phyloP scores from a whole-genome alignment of 23 red algal species.

The Cyanidiococcus yangmingshanensis region DNA sequence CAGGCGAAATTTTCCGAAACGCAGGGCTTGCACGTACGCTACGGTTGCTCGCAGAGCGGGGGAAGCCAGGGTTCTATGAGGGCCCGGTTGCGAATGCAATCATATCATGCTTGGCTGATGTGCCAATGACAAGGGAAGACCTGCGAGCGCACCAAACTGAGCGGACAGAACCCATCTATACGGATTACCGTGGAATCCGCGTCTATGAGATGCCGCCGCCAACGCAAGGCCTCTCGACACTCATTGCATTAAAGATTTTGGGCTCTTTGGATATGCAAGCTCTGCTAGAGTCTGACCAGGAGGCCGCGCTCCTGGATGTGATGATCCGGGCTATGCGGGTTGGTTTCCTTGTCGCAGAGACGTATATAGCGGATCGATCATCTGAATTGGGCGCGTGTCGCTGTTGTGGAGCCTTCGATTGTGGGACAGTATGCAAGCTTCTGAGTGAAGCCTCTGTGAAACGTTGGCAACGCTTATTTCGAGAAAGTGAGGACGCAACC shows the following conservation, averaged over 20 bases:
- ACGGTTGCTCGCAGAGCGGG: constrained; percentile 33
- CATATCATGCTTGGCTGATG: constrained; percentile 9
- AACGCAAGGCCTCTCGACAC: constrained; percentile 66
- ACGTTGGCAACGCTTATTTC: constrained; percentile 13
- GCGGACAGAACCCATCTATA: constrained; percentile 24
- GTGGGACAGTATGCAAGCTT: constrained; percentile 7
- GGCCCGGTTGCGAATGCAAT: constrained; percentile 64
- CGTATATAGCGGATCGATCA: constrained; percentile 34
- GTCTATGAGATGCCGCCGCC: constrained; percentile 67
- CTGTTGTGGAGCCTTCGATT: not conserved
- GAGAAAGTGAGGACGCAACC: not conserved
- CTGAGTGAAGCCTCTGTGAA: constrained; percentile 26
- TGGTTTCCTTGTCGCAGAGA: constrained; percentile 24
- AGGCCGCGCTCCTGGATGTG: constrained; percentile 29
- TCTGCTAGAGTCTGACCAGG: not conserved
- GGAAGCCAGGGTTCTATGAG: constrained; percentile 51
- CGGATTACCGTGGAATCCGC: constrained; percentile 46
- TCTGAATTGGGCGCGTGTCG: not conserved
- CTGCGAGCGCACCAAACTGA: constrained; percentile 15
- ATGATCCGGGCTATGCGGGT: constrained; percentile 67
- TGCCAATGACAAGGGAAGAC: constrained; percentile 18
- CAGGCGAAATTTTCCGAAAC: constrained; percentile 63
- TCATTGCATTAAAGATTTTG: constrained; percentile 63
- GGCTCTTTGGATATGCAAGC: constrained; percentile 22
- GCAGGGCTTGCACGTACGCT: constrained; percentile 34